These are phyloP conservation scores for Penicillium sp. DNA, from an alignment of 2,329 filamentous ascomycete genomes.

Conservation along the genomic window DNA sequence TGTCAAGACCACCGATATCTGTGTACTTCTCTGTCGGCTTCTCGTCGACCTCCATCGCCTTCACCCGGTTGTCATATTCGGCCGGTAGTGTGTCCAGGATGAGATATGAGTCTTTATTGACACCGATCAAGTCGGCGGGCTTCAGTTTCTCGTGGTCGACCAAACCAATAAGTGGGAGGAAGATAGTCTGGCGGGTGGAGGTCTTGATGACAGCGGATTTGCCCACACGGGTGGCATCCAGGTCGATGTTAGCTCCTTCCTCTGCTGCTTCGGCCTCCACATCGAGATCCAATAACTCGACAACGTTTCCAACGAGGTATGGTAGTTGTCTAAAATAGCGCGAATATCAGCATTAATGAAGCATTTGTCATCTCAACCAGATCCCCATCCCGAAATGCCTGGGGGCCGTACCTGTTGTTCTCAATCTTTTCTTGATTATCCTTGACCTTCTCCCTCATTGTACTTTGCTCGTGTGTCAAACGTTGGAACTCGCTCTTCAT, in stretches of 20 bases:
- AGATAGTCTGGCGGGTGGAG: conserved; percentile 96
- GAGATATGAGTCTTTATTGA: conserved; percentile 98
- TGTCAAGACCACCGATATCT: conserved; percentile 94
- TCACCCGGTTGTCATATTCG: conserved; percentile 97
- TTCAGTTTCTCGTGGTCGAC: conserved; percentile 95
- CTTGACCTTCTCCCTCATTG: conserved; percentile 99
- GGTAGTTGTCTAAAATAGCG: conserved; percentile 74
- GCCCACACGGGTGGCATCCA: conserved; percentile 93
- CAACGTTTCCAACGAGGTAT: conserved; percentile 97
- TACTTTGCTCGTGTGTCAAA: conserved; percentile 89
- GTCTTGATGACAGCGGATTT: conserved; percentile 99
- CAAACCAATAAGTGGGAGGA: conserved; percentile 92
- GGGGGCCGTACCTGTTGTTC: conserved; percentile 76
- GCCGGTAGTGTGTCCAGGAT: conserved; percentile 95
- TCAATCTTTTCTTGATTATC: conserved; percentile 99
- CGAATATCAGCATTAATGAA: conserved; percentile 15
- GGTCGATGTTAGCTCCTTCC: conserved; percentile 97
- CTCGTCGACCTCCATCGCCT: conserved; percentile 99
- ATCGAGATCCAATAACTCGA: conserved; percentile 94
- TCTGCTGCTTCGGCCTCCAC: conserved; percentile 94
- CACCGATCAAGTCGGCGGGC: conserved; percentile 93
- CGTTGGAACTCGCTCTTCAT: conserved; percentile 98
- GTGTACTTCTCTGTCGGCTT: conserved; percentile 99
- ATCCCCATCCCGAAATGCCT: background rate
- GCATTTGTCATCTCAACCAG: conserved; percentile 2